Conservation (phyloP, 352 stramenopile genomes). For the Elongisporangium undulatum region DNA sequence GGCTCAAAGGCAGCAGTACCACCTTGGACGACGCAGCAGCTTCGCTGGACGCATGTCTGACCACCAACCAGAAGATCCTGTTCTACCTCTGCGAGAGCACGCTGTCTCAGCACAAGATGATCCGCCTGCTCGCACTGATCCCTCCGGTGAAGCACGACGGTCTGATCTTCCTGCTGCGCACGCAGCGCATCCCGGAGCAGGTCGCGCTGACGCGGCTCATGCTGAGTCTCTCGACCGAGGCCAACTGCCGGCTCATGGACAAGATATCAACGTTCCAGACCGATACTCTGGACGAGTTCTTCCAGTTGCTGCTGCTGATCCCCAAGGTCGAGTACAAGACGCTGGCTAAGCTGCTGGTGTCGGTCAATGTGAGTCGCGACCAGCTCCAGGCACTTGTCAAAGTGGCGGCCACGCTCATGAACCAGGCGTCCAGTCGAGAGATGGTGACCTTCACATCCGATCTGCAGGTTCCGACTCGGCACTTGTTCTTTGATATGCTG, state of each 20-base stretch:
- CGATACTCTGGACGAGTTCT: constrained; percentile 55
- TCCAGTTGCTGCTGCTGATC: constrained; percentile 56
- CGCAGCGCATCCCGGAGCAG: constrained; percentile 53
- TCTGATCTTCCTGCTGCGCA: constrained; percentile 45
- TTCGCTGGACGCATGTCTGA: background rate
- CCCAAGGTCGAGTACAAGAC: constrained; percentile 57
- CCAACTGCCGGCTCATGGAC: constrained; percentile 39
- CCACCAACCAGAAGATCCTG: constrained; percentile 24
- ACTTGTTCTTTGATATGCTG: constrained; percentile 52
- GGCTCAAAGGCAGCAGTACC: background rate
- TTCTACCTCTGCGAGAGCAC: constrained; percentile 41
- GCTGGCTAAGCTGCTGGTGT: constrained; percentile 49
- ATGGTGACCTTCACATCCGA: constrained; percentile 55
- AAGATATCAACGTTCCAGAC: constrained; percentile 32
- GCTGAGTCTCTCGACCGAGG: constrained; percentile 37
- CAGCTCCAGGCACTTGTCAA: constrained; percentile 42
- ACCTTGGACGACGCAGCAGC: constrained; percentile 10
- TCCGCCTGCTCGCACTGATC: constrained; percentile 42
- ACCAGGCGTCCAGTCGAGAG: constrained; percentile 61
- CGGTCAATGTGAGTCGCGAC: constrained; percentile 26
- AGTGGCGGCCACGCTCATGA: constrained; percentile 62
- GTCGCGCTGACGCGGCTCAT: constrained; percentile 53
- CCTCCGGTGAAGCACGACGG: constrained; percentile 21
- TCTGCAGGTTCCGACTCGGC: constrained; percentile 28
- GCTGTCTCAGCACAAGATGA: constrained; percentile 33